Conservation (phyloP, 2,329 filamentous ascomycete species). For the Zelopaecilomyces penicillatus region DNA sequence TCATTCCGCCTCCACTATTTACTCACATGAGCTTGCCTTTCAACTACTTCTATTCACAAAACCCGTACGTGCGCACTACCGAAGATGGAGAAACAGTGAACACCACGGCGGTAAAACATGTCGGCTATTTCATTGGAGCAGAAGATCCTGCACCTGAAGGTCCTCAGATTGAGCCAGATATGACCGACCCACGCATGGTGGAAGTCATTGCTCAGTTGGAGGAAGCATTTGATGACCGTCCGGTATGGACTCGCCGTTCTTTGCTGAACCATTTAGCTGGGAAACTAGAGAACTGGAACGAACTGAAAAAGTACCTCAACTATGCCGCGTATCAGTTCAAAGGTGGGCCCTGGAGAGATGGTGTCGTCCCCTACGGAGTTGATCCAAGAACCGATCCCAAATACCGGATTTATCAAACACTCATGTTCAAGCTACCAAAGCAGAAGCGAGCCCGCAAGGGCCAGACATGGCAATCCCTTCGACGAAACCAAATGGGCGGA, state of each 20-base stretch:
- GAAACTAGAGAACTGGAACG: conserved; percentile 42
- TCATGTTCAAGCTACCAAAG: conserved; percentile 70
- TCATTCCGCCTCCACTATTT: conserved; percentile 74
- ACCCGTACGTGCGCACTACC: conserved; percentile 62
- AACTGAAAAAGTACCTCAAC: conserved; percentile 67
- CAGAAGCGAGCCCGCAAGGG: conserved; percentile 38
- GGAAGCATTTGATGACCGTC: conserved; percentile 60
- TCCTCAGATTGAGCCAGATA: conserved; percentile 51
- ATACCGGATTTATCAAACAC: conserved; percentile 77
- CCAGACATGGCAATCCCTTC: conserved; percentile 41
- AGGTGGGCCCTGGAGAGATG: conserved; percentile 85
- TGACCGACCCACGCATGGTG: conserved; percentile 53
- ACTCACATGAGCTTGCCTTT: conserved; percentile 67
- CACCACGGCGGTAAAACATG: conserved; percentile 49
- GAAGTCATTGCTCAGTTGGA: conserved; percentile 57
- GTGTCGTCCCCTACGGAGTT: conserved; percentile 74
- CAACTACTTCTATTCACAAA: conserved; percentile 77
- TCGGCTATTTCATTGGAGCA: conserved; percentile 50
- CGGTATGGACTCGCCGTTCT: conserved; percentile 79
- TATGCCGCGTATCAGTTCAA: conserved; percentile 90
- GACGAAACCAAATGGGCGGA: conserved; percentile 30
- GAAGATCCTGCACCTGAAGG: conserved; percentile 53
- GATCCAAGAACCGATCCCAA: conserved; percentile 73
- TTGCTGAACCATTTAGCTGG: conserved; percentile 63
- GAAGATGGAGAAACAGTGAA: conserved; percentile 49